Evolutionary conservation across 345 rosid genomes (phyloP).

Genomic region (Adansonia digitata): DNA sequence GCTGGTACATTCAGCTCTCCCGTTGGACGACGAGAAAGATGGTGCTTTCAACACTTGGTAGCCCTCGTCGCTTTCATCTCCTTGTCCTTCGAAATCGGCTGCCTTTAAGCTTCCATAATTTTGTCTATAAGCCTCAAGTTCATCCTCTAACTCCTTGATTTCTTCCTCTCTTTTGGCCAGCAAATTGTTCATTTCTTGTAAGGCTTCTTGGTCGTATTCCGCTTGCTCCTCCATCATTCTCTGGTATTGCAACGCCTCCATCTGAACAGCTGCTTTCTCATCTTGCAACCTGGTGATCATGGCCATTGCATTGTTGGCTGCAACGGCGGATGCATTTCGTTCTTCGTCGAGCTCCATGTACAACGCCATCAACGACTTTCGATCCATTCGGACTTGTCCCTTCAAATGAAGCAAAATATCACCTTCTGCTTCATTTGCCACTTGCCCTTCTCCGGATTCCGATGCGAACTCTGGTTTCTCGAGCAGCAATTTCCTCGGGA

Average conservation of each 20-base stretch:
- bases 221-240: constrained; percentile 99
- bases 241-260: constrained; percentile 94
- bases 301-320: constrained; percentile 91
- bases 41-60: constrained; percentile 23
- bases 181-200: constrained; percentile 50
- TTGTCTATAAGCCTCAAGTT: constrained; percentile 54
- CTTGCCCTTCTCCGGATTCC: constrained; percentile 29
- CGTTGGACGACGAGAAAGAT: constrained; percentile 19
- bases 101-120: constrained; percentile 45
- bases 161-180: constrained; percentile 57
- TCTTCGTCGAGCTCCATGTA: constrained; percentile 95
- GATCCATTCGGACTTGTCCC: constrained; percentile 70
- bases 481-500: constrained; percentile 39
- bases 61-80: constrained; percentile 14
- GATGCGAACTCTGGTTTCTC: constrained; percentile 47
- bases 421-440: constrained; percentile 36
- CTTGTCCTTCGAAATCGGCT: constrained; percentile 16
- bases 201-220: constrained; percentile 79
- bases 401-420: constrained; percentile 61
- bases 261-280: constrained; percentile 85
- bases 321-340: constrained; percentile 81
- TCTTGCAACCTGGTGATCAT: constrained; percentile 89
- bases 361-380: constrained; percentile 71
- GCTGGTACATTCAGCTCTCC: constrained; percentile 19
- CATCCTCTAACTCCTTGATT: constrained; percentile 51